Conservation (phyloP, 2,329 filamentous ascomycete species). For the Pestalotiopsis fici region DNA sequence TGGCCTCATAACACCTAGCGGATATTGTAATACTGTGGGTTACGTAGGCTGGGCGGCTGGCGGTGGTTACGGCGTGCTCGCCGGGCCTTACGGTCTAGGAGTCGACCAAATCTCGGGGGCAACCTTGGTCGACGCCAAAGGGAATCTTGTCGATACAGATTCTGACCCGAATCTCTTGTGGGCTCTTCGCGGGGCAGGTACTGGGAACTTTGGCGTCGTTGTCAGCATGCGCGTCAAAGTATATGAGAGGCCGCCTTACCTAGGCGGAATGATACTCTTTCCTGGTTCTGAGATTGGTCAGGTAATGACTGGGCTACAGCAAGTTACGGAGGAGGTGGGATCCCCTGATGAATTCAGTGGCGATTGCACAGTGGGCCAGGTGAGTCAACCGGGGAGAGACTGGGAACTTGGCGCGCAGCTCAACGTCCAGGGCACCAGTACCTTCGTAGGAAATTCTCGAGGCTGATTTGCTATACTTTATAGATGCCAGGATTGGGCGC, state of each 20-base stretch:
- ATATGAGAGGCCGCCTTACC: background rate
- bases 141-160: slow-evolving; percentile 28
- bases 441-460: background rate
- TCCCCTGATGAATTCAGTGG: background rate
- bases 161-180: slow-evolving; percentile 30
- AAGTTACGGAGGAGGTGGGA: background rate
- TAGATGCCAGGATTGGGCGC: background rate
- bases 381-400: background rate
- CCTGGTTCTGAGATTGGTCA: background rate
- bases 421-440: background rate
- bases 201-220: slow-evolving; percentile 31
- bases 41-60: slow-evolving; percentile 35
- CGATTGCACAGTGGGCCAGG: background rate
- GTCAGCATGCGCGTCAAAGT: slow-evolving; percentile 13
- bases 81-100: slow-evolving; percentile 46
- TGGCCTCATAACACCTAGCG: background rate
- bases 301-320: background rate
- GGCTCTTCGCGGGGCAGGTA: slow-evolving; percentile 30
- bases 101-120: slow-evolving; percentile 43
- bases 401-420: background rate
- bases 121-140: slow-evolving; percentile 26
- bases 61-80: slow-evolving; percentile 36
- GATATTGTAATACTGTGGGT: slow-evolving; percentile 27
- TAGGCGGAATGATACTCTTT: background rate
- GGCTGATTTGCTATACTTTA: background rate